Percentiles rank a stretch among this genome's conserved stretches.
Evolutionary conservation across 192 early-diverging fungal species (phyloP).

Genomic region (Entomortierella lignicola): DNA sequence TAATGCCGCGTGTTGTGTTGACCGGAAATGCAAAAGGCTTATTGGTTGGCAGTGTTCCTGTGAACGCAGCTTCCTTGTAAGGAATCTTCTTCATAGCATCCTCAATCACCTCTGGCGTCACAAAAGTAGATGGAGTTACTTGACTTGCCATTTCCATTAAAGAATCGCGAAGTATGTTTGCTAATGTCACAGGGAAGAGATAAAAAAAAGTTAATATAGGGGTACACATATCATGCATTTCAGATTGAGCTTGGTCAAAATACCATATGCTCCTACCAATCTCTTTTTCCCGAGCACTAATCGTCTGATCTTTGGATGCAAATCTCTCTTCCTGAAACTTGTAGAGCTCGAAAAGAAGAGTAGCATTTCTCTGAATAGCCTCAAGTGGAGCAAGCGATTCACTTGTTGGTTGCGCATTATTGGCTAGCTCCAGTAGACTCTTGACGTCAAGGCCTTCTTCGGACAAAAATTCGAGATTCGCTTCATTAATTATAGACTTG

Average conservation of each 20-base stretch:
- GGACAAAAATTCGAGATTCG: constrained; percentile 21
- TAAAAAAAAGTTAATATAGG: not conserved
- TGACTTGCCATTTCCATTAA: constrained; percentile 39
- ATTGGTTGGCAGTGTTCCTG: constrained; percentile 61
- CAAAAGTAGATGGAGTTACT: constrained; percentile 48
- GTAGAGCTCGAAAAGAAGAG: constrained; percentile 52
- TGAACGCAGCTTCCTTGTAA: constrained; percentile 55
- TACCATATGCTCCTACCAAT: constrained; percentile 48
- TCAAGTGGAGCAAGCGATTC: constrained; percentile 13
- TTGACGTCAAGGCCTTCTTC: constrained; percentile 35
- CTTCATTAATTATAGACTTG: constrained; percentile 1
- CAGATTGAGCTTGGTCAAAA: not conserved
- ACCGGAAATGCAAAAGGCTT: constrained; percentile 62
- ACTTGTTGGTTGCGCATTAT: not conserved
- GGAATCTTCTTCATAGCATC: constrained; percentile 55
- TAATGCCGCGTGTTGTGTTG: constrained; percentile 24
- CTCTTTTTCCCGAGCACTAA: constrained; percentile 51
- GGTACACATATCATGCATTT: not conserved
- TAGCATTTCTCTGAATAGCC: constrained; percentile 54
- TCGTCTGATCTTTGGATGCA: constrained; percentile 42
- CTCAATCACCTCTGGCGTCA: constrained; percentile 48
- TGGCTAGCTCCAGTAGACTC: not conserved
- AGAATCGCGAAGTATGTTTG: constrained; percentile 41
- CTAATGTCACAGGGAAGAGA: constrained; percentile 22
- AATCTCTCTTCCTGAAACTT: constrained; percentile 63